Evolutionary conservation across 164 flowering plant genomes (phyloP).

Genomic region (Cinnamomum micranthum): DNA sequence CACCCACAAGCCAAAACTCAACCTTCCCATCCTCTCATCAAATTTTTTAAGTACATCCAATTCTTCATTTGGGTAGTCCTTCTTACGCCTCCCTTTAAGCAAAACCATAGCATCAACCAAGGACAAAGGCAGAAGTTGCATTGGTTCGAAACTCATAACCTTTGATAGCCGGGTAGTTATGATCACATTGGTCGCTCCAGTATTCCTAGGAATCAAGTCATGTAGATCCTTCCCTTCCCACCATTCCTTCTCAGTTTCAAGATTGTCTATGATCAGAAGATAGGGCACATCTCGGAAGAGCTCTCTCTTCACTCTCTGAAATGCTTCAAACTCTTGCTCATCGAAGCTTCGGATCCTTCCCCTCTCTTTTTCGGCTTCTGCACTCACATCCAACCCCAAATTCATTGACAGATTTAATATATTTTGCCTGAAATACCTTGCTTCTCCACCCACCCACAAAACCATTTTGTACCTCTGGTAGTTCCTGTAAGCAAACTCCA

Average conservation of each 20-base stretch:
- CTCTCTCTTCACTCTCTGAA: constrained; percentile 82
- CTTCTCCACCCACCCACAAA: constrained; percentile 88
- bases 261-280: constrained; percentile 74
- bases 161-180: constrained; percentile 66
- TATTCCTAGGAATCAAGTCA: constrained; percentile 73
- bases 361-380: constrained; percentile 76
- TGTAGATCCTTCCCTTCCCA: constrained; percentile 85
- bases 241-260: constrained; percentile 83
- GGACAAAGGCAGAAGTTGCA: constrained; percentile 55
- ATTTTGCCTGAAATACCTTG: constrained; percentile 75
- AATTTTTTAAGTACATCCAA: constrained; percentile 50
- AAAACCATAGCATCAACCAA: constrained; percentile 58
- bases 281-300: constrained; percentile 81
- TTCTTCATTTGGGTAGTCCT: constrained; percentile 58
- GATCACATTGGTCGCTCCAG: constrained; percentile 81
- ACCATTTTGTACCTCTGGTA: constrained; percentile 83
- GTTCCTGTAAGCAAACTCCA: constrained; percentile 75
- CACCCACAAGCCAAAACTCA: constrained; percentile 65
- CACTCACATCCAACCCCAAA: constrained; percentile 79
- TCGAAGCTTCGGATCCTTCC: constrained; percentile 83
- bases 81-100: constrained; percentile 56
- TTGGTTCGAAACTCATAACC: constrained; percentile 60
- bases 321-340: constrained; percentile 84
- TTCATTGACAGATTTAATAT: constrained; percentile 59
- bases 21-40: constrained; percentile 58